Conservation (phyloP, 2,329 filamentous ascomycete genomes). For the Pseudocercospora musae region DNA sequence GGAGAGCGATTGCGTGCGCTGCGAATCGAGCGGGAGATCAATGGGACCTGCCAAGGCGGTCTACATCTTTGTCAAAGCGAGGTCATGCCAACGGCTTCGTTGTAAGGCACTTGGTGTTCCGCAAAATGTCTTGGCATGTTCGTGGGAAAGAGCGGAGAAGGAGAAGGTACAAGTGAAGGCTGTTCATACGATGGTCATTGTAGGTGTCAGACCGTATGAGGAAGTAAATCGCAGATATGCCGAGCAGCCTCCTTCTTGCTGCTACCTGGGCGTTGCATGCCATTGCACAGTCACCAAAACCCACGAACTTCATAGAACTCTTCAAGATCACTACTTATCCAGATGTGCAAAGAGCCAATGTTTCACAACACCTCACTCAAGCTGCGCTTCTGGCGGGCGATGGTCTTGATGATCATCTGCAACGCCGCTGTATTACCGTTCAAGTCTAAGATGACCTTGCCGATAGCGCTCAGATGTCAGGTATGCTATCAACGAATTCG, state of each 20-base stretch:
- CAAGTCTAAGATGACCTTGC: slow-evolving; percentile 14
- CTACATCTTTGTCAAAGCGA: not conserved
- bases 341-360: slow-evolving; percentile 10
- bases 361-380: slow-evolving; percentile 13
- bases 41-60: not conserved
- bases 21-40: too few species aligned
- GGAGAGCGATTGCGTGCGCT: not conserved
- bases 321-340: slow-evolving; percentile 8
- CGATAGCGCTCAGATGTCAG: slow-evolving; percentile 1
- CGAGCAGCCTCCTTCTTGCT: not conserved
- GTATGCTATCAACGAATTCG: not conserved
- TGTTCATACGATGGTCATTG: too few species aligned
- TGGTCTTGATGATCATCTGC: slow-evolving; percentile 14
- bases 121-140: not conserved
- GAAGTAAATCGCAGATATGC: not conserved
- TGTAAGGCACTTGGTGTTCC: not conserved
- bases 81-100: not conserved
- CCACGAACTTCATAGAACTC: slow-evolving; percentile 2
- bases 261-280: not conserved
- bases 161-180: not conserved
- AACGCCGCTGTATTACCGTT: slow-evolving; percentile 12
- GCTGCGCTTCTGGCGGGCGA: slow-evolving; percentile 6
- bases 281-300: not conserved
- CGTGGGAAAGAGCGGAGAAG: not conserved
- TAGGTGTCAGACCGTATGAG: too few species aligned